A percentile compares a stretch with the other conserved stretches of the same genome.
These are phyloP conservation scores for Eudorina sp. DNA, from an alignment of 139 green algal species.

Conservation along the genomic window DNA sequence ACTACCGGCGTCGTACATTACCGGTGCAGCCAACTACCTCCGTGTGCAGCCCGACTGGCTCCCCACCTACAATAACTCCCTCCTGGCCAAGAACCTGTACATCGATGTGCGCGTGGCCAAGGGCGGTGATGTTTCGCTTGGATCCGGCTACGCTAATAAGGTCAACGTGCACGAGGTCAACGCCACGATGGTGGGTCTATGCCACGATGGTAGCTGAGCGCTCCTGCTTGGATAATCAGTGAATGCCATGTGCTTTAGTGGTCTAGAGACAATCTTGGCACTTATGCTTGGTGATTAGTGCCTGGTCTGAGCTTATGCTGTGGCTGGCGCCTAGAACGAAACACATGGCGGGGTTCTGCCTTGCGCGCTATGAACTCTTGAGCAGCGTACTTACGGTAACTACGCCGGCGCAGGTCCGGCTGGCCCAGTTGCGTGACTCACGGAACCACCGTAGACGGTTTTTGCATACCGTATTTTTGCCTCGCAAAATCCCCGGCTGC, in stretches of 20 bases:
- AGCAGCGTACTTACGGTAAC: background rate
- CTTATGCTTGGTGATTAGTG: background rate
- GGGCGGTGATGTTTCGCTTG: background rate
- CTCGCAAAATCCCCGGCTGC: background rate
- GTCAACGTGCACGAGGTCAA: slow-evolving; percentile 22
- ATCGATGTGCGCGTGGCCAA: background rate
- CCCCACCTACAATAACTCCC: background rate
- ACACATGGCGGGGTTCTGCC: background rate
- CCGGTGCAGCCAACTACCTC: background rate
- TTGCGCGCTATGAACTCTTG: background rate
- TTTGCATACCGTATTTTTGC: background rate
- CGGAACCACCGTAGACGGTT: background rate
- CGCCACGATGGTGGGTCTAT: background rate
- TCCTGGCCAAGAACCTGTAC: slow-evolving; percentile 14
- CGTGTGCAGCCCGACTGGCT: background rate
- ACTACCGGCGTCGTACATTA: slow-evolving; percentile 27
- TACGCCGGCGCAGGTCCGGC: background rate
- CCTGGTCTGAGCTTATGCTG: too few relatives aligned
- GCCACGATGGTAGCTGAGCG: too few relatives aligned
- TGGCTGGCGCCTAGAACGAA: too few relatives aligned
- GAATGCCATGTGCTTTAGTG: background rate
- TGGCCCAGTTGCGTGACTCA: background rate
- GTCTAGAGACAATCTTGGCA: background rate
- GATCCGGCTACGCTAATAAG: background rate
- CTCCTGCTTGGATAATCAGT: too few relatives aligned